Base-by-base conservation (phyloP, 768 basidiomycete species). In the Trametes cubensis region DNA sequence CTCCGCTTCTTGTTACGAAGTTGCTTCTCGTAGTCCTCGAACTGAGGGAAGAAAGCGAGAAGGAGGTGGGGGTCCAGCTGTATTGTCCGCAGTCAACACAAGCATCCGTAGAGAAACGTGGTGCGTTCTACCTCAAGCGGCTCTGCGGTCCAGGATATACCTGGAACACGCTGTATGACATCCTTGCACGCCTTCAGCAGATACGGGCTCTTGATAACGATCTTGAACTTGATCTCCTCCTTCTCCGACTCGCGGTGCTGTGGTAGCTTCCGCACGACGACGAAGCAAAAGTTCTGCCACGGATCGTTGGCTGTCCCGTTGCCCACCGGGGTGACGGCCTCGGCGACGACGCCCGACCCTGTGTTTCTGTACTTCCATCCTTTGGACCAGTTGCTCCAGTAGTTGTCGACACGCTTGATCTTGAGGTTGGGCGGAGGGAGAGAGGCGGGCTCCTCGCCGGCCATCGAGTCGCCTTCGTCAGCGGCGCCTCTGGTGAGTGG, bases 291-390 rank as follows among this genome's bases (percentile, higher is more conserved):
- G 46, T 83, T 44, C 38, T 59, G 41, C 62, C 62, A 63, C n/a
- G 58, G 53, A n/a, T 63, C 56, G 51, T 57, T 47, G 50, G n/a
- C 40, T 2, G 38, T 23, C 25, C 55, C 61, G 21, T 42, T 48
- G 13, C 57, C 62, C 13, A 63, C 47, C 8, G 62, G 52, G 40
- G 42, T 57, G 1, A 59, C 52, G 18, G 51, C 40, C 69, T 86
- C 85, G 14, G 83, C 78, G 0, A 76, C 77, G 51, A 85, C 78
- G 63, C 81, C 82, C 0, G 84, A 78, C 63, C 77, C 82, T 65
- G 80, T 84, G 71, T 82, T 84, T 81, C 83, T 60, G 67, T 86
- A 85, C 72, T 83, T 85, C 84, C 84, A 86, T 20, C 72, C 69
- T 68, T 80, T 83, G 34, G 76, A 75, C 84, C 84, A 85, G 62